Conservation (phyloP, 306 rosid genomes). For the Quercus aquifolioides region DNA sequence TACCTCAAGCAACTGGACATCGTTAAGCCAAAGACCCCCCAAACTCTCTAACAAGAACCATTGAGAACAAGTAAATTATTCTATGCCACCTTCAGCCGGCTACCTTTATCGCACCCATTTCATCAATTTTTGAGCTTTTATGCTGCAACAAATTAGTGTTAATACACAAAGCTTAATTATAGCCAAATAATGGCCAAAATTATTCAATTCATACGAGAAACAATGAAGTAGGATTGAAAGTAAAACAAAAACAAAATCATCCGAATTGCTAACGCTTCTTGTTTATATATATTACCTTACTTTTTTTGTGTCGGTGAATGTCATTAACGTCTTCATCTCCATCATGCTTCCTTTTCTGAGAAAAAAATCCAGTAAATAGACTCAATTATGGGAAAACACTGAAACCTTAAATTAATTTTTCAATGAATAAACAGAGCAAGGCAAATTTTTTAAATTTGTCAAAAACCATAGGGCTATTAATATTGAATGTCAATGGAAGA, state of each 20-base stretch:
- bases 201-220: not conserved
- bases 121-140: conserved; percentile 84
- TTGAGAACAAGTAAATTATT: conserved; percentile 55
- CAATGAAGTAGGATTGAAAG: not conserved
- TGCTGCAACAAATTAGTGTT: conserved; percentile 54
- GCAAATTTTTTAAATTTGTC: not conserved
- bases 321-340: conserved; percentile 89
- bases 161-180: conserved; percentile 19
- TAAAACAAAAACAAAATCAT: conserved; percentile 1
- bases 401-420: not conserved
- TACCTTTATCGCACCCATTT: conserved; percentile 80
- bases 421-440: not conserved
- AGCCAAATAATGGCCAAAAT: conserved; percentile 1
- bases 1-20: conserved; percentile 72
- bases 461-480: not conserved
- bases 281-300: conserved; percentile 71
- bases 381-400: conserved; percentile 6
- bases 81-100: conserved; percentile 63
- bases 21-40: conserved; percentile 53
- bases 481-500: not conserved
- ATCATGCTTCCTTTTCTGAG: conserved; percentile 97
- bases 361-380: conserved; percentile 19
- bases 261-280: conserved; percentile 7
- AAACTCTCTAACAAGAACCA: conserved; percentile 60
- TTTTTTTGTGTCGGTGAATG: conserved; percentile 93